Evolutionary conservation across 164 flowering plant species (phyloP).

Genomic region (Vitis rotundifolia): DNA sequence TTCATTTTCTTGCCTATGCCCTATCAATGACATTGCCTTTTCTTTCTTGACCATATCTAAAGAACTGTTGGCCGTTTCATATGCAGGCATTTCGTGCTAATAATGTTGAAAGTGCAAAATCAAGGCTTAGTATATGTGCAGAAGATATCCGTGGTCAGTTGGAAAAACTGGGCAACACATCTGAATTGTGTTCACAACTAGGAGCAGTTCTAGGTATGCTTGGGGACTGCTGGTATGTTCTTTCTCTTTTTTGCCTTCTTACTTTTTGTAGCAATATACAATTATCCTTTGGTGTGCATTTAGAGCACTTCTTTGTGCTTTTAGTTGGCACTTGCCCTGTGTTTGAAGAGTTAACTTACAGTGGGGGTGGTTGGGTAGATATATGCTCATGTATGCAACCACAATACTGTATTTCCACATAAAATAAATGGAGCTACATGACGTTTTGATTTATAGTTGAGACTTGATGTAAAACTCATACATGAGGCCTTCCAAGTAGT

Average conservation of each 20-base stretch:
- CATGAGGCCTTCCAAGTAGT: no score
- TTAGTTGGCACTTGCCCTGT: background rate
- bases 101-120: slow-evolving; percentile 89
- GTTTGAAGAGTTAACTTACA: background rate
- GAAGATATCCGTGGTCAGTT: slow-evolving; percentile 83
- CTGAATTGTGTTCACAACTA: slow-evolving; percentile 92
- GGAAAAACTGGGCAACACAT: slow-evolving; percentile 56
- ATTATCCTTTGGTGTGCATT: background rate
- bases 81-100: slow-evolving; percentile 87
- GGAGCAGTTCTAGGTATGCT: slow-evolving; percentile 99
- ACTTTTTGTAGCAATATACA: background rate
- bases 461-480: no score
- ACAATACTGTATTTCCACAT: no score
- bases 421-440: no score
- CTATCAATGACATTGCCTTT: background rate
- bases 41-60: background rate
- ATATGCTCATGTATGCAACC: no score
- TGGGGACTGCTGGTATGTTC: slow-evolving; percentile 91
- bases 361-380: background rate
- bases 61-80: slow-evolving; percentile 10
- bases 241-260: slow-evolving; percentile 11
- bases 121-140: slow-evolving; percentile 80
- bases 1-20: background rate
- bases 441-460: no score
- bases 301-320: background rate